A percentile compares a stretch with the other conserved stretches of the same genome.
phyloP scores from a whole-genome alignment of 179 eudicot species.

The Gypsophila paniculata region DNA sequence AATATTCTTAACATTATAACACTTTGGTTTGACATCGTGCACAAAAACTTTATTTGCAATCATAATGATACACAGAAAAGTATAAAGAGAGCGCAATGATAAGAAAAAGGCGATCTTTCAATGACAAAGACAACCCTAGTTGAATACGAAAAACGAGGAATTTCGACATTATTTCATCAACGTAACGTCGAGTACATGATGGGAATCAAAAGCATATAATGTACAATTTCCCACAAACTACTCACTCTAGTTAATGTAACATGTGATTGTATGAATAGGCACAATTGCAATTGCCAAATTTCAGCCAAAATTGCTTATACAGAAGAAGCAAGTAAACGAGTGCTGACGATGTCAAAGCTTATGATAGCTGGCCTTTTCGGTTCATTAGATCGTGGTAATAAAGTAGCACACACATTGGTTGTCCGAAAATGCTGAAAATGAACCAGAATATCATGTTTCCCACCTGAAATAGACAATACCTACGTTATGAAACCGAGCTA shows the following conservation, averaged over 20 bases:
- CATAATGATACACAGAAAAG: no score
- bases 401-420: slow-evolving; percentile 88
- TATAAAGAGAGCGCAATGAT: no score
- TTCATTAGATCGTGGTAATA: slow-evolving; percentile 97
- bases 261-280: neutral
- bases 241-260: neutral
- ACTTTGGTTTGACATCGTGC: no score
- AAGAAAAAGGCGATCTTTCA: no score
- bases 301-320: neutral
- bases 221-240: slow-evolving; percentile 20
- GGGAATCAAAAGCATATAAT: slow-evolving; percentile 22
- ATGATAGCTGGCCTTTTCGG: slow-evolving; percentile 40
- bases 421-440: slow-evolving; percentile 86
- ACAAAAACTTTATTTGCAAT: no score
- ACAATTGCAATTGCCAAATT: neutral
- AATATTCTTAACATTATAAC: no score
- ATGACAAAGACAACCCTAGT: no score
- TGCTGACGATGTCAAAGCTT: neutral
- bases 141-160: no score
- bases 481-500: neutral
- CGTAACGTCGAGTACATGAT: neutral
- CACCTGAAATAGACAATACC: slow-evolving; percentile 40
- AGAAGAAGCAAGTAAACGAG: neutral
- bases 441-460: slow-evolving; percentile 98
- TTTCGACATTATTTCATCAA: neutral